Evolutionary conservation across 2,329 filamentous ascomycete genomes (phyloP).

Genomic region (Ascomycota sp.): DNA sequence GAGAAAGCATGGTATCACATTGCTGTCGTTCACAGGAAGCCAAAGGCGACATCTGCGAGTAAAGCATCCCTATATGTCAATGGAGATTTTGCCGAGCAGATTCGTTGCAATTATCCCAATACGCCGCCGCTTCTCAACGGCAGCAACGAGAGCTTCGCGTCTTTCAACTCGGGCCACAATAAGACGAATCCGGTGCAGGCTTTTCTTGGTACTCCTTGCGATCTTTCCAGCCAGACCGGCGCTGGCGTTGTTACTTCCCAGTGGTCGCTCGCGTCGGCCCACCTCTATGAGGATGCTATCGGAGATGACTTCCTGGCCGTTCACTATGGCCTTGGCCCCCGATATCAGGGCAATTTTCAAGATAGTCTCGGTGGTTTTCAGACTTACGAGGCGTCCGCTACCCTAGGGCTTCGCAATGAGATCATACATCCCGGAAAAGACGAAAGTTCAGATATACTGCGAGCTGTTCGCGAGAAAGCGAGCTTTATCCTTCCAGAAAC

Average conservation of each 20-base stretch:
- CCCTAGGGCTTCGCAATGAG: constrained; percentile 77
- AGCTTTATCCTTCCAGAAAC: constrained; percentile 61
- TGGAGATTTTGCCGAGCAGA: constrained; percentile 80
- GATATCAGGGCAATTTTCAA: constrained; percentile 90
- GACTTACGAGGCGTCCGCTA: constrained; percentile 82
- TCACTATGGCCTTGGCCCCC: constrained; percentile 67
- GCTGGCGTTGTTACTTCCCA: constrained; percentile 50
- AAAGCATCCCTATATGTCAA: constrained; percentile 78
- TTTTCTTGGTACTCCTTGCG: constrained; percentile 79
- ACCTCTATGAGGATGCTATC: constrained; percentile 67
- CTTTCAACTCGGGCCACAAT: constrained; percentile 34
- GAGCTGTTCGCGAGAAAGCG: constrained; percentile 68
- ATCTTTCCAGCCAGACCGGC: constrained; percentile 56
- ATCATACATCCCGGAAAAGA: constrained; percentile 73
- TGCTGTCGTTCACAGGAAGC: constrained; percentile 61
- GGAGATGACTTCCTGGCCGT: constrained; percentile 86
- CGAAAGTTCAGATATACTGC: constrained; percentile 74
- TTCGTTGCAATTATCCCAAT: constrained; percentile 74
- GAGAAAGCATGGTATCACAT: constrained; percentile 80
- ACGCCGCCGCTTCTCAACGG: constrained; percentile 40
- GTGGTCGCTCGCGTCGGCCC: constrained; percentile 77
- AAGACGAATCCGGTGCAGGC: constrained; percentile 58
- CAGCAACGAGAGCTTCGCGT: constrained; percentile 46
- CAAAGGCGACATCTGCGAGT: constrained; percentile 50
- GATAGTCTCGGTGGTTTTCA: constrained; percentile 90